Conservation (phyloP, 2,329 filamentous ascomycete genomes). For the Cladorrhinum sp. region DNA sequence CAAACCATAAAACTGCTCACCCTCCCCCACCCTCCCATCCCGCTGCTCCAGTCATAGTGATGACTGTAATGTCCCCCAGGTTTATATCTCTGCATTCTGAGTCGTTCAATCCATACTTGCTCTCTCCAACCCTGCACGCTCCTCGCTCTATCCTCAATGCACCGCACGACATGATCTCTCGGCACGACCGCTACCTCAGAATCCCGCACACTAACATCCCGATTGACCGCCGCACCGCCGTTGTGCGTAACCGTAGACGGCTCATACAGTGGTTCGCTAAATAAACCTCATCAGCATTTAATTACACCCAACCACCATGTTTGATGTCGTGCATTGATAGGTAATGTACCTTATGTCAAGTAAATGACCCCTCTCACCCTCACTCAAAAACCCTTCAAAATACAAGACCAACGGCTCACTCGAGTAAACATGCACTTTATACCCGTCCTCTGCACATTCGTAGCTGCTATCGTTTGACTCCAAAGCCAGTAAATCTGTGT, state of each 20-base stretch:
- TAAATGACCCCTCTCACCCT: conserved; percentile 44
- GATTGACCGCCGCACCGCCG: conserved; percentile 39
- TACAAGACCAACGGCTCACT: conserved; percentile 53
- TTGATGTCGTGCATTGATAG: no score
- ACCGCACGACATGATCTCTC: conserved; percentile 42
- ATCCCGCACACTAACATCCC: conserved; percentile 46
- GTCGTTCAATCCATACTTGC: conserved; percentile 50
- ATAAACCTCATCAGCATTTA: background rate
- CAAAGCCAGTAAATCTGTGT: conserved; percentile 50
- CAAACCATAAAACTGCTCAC: conserved; percentile 55
- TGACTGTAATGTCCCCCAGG: conserved; percentile 49
- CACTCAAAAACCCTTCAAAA: conserved; percentile 49
- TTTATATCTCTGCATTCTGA: conserved; percentile 50
- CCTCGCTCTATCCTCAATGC: conserved; percentile 46
- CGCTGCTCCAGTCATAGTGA: conserved; percentile 53
- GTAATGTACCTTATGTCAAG: conserved; percentile 49
- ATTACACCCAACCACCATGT: background rate
- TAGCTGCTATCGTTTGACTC: conserved; percentile 34
- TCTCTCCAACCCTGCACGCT: conserved; percentile 52
- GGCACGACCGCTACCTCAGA: conserved; percentile 52
- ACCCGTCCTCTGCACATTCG: conserved; percentile 38
- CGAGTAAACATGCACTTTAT: conserved; percentile 47
- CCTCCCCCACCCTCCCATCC: conserved; percentile 44
- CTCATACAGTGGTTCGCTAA: conserved; percentile 46
- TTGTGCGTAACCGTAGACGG: conserved; percentile 51